Conservation (phyloP, 2,329 filamentous ascomycete genomes). For the Diaporthe eres region DNA sequence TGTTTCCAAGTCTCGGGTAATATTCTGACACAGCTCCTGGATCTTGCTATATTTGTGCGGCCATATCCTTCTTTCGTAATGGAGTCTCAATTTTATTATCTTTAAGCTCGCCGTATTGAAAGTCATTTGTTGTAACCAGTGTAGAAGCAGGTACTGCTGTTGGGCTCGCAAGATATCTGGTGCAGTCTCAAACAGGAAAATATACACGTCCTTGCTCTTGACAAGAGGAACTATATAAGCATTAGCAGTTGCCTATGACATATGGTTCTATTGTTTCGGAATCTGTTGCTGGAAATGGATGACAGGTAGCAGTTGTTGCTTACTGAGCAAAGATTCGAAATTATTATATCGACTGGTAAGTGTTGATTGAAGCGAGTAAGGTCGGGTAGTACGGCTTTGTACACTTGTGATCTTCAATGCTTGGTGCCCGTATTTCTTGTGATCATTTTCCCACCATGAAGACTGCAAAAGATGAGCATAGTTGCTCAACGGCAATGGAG, state of each 20-base stretch:
- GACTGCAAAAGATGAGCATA: not conserved
- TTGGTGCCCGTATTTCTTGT: not conserved
- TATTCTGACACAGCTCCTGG: not conserved
- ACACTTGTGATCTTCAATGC: not conserved
- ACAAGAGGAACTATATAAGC: not conserved
- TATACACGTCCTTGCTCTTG: not conserved
- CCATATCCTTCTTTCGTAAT: conserved; percentile 13
- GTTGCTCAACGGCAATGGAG: not conserved
- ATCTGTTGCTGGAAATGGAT: no score
- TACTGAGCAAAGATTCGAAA: conserved; percentile 4
- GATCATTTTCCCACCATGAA: not conserved
- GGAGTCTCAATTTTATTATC: not conserved
- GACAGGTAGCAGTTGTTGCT: not conserved
- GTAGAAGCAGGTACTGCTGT: not conserved
- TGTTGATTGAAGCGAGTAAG: not conserved
- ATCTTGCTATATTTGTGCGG: not conserved
- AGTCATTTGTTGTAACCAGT: not conserved
- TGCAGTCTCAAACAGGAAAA: conserved; percentile 4
- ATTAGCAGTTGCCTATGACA: not conserved
- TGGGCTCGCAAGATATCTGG: not conserved
- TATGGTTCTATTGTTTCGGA: accelerated
- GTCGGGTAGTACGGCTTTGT: not conserved
- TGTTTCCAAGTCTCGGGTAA: not conserved
- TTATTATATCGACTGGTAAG: not conserved
- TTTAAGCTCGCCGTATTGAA: not conserved